Evolutionary conservation across 148 eudicot genomes (phyloP), one percentile per base, ranked within the genome.

Genomic region (Rhododendron ferrugineum): DNA sequence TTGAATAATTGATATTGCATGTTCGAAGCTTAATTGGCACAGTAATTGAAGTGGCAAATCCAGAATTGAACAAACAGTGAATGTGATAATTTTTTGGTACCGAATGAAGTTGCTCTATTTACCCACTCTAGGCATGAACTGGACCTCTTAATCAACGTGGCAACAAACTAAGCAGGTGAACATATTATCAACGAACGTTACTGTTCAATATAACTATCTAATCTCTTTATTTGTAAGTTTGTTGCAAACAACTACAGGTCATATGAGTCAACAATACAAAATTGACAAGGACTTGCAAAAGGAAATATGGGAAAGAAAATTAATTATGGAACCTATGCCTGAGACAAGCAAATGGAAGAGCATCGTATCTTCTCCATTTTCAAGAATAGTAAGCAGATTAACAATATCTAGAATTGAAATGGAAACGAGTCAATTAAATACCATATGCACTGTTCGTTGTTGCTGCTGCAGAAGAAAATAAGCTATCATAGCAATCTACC

Each of bases 371-470:
- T 79, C 13, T 22, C 16, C 49, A 26, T 83, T 28, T 83, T 16
- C 40, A 46, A 44, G 20, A 7, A 52, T 9, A 68, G 16, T 28
- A 83, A 44, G 36, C 42, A 18, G 78, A 81, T 18, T 62, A 50
- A 34, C 5, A 26, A 77, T 20, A 30, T 37, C 18, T 22, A 11
- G 5, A 56, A 58, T 15, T 15, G 37, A 76, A 76, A 83, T 32
- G 30, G 11, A 82, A 66, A 52, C 3, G 18, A 44, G 10, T 16
- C 68, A 78, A 37, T 47, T 86, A 82, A 16, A 72, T 89, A 97
- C 99, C 99, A 86, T 93, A 97, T 85, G 93, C 96, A 88, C 93
- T 94, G 83, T 95, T 97, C 50, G 95, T 88, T 0, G 98, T 93
- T 10, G 92, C 94, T 4, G 98, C 98, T 0, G 99, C 98, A 75